Evolutionary conservation across 2,329 filamentous ascomycete genomes (phyloP).

Genomic region (Pseudodiploospora longispora): DNA sequence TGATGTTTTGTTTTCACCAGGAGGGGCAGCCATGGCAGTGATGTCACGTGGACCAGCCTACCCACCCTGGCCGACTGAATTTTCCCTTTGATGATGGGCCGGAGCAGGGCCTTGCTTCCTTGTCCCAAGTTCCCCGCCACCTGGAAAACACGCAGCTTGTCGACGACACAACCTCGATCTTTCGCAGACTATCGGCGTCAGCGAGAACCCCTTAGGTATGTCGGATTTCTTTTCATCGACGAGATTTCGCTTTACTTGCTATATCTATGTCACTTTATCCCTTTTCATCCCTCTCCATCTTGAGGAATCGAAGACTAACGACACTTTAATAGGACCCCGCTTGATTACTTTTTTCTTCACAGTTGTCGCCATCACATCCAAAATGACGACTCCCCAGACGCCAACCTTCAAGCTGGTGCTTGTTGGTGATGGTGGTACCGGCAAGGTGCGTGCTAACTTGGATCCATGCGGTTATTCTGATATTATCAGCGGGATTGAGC

Average conservation of each 20-base stretch:
- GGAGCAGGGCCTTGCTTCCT: conserved; percentile 16
- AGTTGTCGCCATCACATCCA: conserved; percentile 17
- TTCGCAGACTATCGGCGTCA: conserved; percentile 24
- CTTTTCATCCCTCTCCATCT: conserved; percentile 11
- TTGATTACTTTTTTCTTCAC: conserved; percentile 37
- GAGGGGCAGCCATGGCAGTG: conserved; percentile 14
- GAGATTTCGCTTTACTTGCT: conserved; percentile 15
- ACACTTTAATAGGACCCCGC: conserved; percentile 30
- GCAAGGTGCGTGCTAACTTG: conserved; percentile 63
- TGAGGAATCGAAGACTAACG: conserved; percentile 21
- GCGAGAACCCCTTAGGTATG: conserved; percentile 16
- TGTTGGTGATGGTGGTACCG: conserved; percentile 97
- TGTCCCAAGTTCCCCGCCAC: conserved; percentile 32
- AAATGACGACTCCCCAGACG: conserved; percentile 54
- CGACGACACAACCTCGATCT: conserved; percentile 25
- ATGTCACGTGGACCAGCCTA: conserved; percentile 28
- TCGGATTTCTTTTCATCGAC: conserved; percentile 8
- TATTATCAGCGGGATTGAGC: conserved; percentile 27
- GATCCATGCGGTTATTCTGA: conserved; percentile 1
- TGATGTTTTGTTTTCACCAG: background rate
- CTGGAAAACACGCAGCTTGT: conserved; percentile 34
- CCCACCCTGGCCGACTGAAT: conserved; percentile 29
- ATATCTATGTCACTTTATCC: conserved; percentile 5
- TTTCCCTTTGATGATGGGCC: conserved; percentile 28
- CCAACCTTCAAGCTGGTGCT: conserved; percentile 99